Conservation (phyloP, 805 yeast species). For the Metschnikowia lachancei region DNA sequence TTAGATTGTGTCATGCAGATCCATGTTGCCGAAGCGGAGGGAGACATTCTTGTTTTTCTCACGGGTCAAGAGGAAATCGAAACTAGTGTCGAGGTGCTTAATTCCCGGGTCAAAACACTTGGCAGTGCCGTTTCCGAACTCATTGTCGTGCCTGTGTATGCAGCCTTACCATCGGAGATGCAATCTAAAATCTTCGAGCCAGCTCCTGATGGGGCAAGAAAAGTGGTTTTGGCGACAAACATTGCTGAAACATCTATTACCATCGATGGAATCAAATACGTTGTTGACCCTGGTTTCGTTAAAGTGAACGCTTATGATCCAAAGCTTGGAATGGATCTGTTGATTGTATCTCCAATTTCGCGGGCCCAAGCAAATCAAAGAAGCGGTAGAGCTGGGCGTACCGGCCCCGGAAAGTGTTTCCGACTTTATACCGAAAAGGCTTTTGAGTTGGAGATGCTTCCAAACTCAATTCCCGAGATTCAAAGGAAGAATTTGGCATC, state of each 20-base stretch:
- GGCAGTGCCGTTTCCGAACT: conserved; percentile 66
- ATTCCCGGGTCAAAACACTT: conserved; percentile 59
- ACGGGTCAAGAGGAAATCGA: conserved; percentile 97
- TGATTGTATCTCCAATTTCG: conserved; percentile 81
- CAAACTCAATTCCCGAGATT: conserved; percentile 85
- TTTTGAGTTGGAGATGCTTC: conserved; percentile 70
- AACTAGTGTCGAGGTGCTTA: conserved; percentile 72
- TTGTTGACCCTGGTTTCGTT: conserved; percentile 92
- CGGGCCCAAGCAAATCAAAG: conserved; percentile 95
- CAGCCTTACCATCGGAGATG: conserved; percentile 86
- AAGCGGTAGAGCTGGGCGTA: conserved; percentile 96
- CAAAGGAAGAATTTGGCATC: conserved; percentile 83
- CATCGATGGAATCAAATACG: conserved; percentile 88
- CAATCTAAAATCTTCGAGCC: conserved; percentile 88
- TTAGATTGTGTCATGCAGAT: conserved; percentile 83
- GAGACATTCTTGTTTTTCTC: conserved; percentile 78
- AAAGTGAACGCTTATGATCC: conserved; percentile 88
- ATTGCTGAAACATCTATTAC: conserved; percentile 97
- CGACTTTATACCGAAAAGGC: conserved; percentile 87
- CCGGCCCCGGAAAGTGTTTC: conserved; percentile 93
- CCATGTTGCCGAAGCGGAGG: conserved; percentile 72
- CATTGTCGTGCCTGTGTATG: conserved; percentile 81
- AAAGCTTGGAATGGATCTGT: conserved; percentile 85
- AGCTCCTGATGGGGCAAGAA: conserved; percentile 77
- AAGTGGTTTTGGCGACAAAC: conserved; percentile 91